Evolutionary conservation across 2,329 filamentous ascomycete species (phyloP).

Genomic region (Didymella pomorum): DNA sequence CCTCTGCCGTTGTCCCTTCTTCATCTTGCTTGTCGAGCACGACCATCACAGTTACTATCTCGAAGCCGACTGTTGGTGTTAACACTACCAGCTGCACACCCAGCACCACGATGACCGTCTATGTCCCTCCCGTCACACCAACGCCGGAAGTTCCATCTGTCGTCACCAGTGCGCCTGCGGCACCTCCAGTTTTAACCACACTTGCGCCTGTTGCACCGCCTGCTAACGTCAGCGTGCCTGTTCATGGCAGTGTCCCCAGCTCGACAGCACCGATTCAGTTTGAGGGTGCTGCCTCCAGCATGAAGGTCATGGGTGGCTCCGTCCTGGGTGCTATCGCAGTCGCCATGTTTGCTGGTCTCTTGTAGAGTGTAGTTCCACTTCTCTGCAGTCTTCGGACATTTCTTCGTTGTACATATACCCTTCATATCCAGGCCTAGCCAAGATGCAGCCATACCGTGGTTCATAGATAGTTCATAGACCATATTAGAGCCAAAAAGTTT

Average conservation of each 20-base stretch:
- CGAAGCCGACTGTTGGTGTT: slow-evolving; percentile 18
- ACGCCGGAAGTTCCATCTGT: slow-evolving; percentile 16
- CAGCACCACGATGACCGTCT: slow-evolving; percentile 37
- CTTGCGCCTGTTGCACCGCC: slow-evolving; percentile 28
- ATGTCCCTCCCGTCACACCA: slow-evolving; percentile 28
- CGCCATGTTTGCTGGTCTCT: slow-evolving; percentile 30
- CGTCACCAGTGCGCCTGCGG: slow-evolving; percentile 17
- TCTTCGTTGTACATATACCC: slow-evolving; percentile 27
- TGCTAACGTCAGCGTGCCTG: slow-evolving; percentile 35
- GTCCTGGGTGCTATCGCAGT: slow-evolving; percentile 31
- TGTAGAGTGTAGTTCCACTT: slow-evolving; percentile 27
- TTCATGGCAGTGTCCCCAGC: slow-evolving; percentile 33
- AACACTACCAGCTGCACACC: slow-evolving; percentile 32
- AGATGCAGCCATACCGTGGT: slow-evolving; percentile 16
- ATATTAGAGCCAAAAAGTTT: slow-evolving; percentile 5
- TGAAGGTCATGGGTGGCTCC: slow-evolving; percentile 27
- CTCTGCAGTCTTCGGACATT: slow-evolving; percentile 16
- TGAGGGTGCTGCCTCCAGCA: slow-evolving; percentile 33
- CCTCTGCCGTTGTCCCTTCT: slow-evolving; percentile 14
- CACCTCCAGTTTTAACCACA: slow-evolving; percentile 25
- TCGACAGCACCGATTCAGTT: slow-evolving; percentile 32
- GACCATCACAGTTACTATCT: slow-evolving; percentile 32
- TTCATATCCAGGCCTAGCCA: slow-evolving; percentile 20
- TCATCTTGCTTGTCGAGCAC: slow-evolving; percentile 32
- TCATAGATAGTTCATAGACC: slow-evolving; percentile 20